A percentile compares a stretch with the other conserved stretches of the same genome.
Conservation (phyloP, 371 early-diverging fungal species). For the Mucor circinelloides region DNA sequence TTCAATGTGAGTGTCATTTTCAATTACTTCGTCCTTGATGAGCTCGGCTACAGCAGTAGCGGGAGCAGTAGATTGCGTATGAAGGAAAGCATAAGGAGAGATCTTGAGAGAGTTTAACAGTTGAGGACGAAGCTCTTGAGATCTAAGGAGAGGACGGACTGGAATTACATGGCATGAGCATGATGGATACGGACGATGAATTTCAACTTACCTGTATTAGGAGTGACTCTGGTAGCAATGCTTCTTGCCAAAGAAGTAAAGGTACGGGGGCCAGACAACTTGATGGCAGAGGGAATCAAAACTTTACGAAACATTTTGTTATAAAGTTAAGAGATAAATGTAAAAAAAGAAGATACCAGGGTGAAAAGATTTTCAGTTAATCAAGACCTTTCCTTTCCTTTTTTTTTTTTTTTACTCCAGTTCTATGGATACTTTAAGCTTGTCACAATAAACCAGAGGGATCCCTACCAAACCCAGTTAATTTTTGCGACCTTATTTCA, state of each 20-base stretch:
- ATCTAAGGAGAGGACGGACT: conserved; percentile 2
- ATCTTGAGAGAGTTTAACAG: conserved; percentile 19
- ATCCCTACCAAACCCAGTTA: not conserved
- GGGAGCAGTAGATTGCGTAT: conserved; percentile 15
- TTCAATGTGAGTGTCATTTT: conserved; percentile 3
- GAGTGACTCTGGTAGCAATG: not conserved
- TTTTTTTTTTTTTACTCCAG: not conserved
- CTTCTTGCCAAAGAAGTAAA: conserved; percentile 5
- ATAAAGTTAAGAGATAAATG: not conserved
- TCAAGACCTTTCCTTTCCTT: not conserved
- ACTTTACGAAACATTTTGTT: conserved; percentile 18
- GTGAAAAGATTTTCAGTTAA: not conserved
- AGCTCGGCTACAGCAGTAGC: conserved; percentile 9
- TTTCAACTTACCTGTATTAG: not conserved
- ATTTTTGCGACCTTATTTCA: not conserved
- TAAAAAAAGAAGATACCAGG: not conserved
- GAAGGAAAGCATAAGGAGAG: conserved; percentile 29
- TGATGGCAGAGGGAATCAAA: conserved; percentile 7
- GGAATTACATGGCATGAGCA: not conserved
- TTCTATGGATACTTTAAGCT: not conserved
- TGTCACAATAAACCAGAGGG: not conserved
- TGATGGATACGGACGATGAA: not conserved
- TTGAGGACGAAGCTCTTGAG: conserved; percentile 7
- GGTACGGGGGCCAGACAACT: conserved; percentile 8
- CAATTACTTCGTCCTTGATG: conserved; percentile 3